Conservation (phyloP, 2,329 filamentous ascomycete genomes). For the Calonectria montana region DNA sequence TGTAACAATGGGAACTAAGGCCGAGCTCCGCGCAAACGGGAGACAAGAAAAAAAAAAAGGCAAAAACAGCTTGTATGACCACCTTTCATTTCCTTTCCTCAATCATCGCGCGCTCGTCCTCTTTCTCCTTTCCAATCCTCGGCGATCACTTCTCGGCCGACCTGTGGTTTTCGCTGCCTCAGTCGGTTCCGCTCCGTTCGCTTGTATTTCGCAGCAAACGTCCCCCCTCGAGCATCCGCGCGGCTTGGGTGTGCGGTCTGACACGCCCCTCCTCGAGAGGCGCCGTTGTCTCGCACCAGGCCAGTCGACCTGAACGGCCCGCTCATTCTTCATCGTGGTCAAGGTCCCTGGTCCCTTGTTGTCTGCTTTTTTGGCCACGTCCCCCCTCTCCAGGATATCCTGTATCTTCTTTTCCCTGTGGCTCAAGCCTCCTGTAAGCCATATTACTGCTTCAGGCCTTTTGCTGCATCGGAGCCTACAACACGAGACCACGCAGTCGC, state of each 20-base stretch:
- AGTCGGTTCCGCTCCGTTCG: conserved; percentile 7
- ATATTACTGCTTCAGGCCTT: neutral
- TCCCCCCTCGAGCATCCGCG: neutral
- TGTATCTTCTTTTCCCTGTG: conserved; percentile 4
- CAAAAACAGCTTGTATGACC: neutral
- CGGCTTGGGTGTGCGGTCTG: neutral
- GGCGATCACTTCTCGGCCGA: neutral
- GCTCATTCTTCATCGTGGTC: conserved; percentile 13
- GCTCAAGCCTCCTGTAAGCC: conserved; percentile 12
- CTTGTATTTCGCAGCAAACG: neutral
- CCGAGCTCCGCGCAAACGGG: conserved; percentile 12
- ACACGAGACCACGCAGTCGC: conserved; percentile 4
- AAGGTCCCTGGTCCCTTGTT: neutral
- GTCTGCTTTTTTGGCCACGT: neutral
- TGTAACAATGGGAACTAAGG: conserved; percentile 11
- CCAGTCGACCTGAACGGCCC: neutral
- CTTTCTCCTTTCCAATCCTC: neutral
- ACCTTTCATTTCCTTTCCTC: neutral
- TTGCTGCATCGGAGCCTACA: neutral
- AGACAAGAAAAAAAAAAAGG: conserved; percentile 7
- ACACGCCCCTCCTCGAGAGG: conserved; percentile 5
- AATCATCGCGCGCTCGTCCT: neutral
- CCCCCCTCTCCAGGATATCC: neutral
- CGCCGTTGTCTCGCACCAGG: neutral
- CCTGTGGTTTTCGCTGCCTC: neutral